Conservation (phyloP, 306 rosid genomes). For the Quillaja saponaria region DNA sequence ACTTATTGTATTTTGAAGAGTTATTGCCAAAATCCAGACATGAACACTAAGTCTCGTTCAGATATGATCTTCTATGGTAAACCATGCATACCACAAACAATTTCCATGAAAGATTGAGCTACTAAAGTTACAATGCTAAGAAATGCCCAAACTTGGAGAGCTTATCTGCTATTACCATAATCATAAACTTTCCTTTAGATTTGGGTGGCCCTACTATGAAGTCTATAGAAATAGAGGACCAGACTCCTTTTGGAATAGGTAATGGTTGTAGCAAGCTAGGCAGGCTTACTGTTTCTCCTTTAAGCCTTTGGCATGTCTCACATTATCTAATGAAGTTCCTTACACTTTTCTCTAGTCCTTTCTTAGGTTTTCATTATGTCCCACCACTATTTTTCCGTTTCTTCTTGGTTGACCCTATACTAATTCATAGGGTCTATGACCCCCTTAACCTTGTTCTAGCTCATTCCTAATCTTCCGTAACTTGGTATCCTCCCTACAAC, state of each 20-base stretch:
- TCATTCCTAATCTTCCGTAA: neutral
- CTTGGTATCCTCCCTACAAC: neutral
- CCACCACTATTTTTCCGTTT: neutral
- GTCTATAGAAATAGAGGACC: neutral
- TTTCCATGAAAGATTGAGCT: neutral
- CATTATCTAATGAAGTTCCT: neutral
- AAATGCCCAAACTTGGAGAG: neutral
- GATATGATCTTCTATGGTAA: neutral
- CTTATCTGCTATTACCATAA: neutral
- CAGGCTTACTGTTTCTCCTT: neutral
- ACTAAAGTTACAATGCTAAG: neutral
- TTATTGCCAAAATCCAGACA: neutral
- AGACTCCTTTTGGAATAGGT: neutral
- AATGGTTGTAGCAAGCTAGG: neutral
- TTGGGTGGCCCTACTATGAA: neutral
- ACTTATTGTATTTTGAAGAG: neutral
- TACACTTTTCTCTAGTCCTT: neutral
- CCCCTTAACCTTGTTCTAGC: too few relatives aligned
- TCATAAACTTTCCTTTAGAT: neutral
- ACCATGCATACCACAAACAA: neutral
- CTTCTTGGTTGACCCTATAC: neutral
- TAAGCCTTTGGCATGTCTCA: neutral
- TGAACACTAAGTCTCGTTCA: neutral
- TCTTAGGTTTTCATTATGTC: neutral
- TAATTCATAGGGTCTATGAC: neutral